Base-by-base conservation (phyloP, 768 basidiomycete genomes). In the Dioszegia hungarica region DNA sequence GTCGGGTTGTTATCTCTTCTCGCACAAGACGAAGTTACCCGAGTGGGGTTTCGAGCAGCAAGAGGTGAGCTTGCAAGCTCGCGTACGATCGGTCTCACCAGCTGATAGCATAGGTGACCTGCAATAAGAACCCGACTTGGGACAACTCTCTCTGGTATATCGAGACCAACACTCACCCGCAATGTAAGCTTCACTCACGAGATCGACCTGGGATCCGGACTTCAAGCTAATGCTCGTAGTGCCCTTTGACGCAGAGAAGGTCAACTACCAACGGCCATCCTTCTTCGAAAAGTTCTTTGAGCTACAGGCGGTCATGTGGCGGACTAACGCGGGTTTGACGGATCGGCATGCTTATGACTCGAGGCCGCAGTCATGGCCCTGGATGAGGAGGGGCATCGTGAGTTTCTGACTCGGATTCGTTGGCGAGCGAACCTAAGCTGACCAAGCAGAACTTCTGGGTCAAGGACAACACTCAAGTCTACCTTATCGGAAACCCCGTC, bases 1-100 rank as follows among this genome's bases (percentile, higher is more conserved):
- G 63, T 88, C 89, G 0, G 92, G 93, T 0, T 99, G 95, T 75
- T 98, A 95, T 74, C 81, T 99, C 34, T 99, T 98, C 80, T 91
- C 89, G 22, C 95, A 99, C 79, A 95, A 95, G 76, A 87, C 97
- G 68, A 98, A 98, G 78, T 79, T 99, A 0, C 95, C 95, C 0
- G 89, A 95, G 4, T 99, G 95, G 95, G 95, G 85, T 0, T 99
- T 82, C 65, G 95, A 97, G 72, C 95, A 99, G 76, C 95, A 99
- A 74, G 95, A 99, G 71, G 95, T 75, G 41, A 56, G 67, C 55
- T 46, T 2, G 2, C 14, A 5, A n/a, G 22, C 2, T 20, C 33
- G 4, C 15, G 17, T 3, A 20, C 17, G 10, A 19, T 3, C 14
- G 20, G 8, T 29, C 28, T 19, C 34, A 19, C 6, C 10, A 39